Evolutionary conservation across 108 stramenopile species (phyloP).

Genomic region (Seminavis robusta): DNA sequence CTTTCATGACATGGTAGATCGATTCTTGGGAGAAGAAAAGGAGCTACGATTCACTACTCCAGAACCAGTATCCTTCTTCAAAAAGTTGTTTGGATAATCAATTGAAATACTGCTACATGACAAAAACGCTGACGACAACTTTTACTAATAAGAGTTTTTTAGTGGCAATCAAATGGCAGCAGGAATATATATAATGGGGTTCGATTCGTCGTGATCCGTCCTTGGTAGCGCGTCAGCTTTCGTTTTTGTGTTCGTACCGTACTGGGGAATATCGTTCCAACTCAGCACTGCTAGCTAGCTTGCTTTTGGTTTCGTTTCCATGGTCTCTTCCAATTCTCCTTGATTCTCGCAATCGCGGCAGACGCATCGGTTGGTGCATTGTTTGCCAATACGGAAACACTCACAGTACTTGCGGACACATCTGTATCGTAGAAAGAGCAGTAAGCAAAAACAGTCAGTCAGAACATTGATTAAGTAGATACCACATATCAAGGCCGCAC

Average conservation of each 20-base stretch:
- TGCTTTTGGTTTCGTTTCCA: background rate
- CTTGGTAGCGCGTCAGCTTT: no score
- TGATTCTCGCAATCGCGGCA: slow-evolving; percentile 47
- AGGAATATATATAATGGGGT: no score
- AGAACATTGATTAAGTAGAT: background rate
- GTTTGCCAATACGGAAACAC: slow-evolving; percentile 68
- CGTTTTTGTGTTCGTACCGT: no score
- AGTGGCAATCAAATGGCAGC: no score
- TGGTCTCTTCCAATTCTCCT: background rate
- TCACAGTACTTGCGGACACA: slow-evolving; percentile 90
- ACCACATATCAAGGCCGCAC: background rate
- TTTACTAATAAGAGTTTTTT: no score
- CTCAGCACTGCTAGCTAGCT: no score
- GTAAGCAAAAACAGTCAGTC: background rate
- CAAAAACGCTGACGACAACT: no score
- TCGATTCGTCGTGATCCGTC: no score
- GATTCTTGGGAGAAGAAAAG: no score
- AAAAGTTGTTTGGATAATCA: slow-evolving; percentile 27
- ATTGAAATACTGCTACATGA: background rate
- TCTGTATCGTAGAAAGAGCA: background rate
- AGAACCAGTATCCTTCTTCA: slow-evolving; percentile 55
- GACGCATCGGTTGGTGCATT: slow-evolving; percentile 49
- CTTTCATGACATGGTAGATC: no score
- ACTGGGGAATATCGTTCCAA: no score
- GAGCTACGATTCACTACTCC: slow-evolving; percentile 50